These are phyloP conservation scores for Silene coronaria DNA, from an alignment of 179 eudicot species.

Conservation along the genomic window DNA sequence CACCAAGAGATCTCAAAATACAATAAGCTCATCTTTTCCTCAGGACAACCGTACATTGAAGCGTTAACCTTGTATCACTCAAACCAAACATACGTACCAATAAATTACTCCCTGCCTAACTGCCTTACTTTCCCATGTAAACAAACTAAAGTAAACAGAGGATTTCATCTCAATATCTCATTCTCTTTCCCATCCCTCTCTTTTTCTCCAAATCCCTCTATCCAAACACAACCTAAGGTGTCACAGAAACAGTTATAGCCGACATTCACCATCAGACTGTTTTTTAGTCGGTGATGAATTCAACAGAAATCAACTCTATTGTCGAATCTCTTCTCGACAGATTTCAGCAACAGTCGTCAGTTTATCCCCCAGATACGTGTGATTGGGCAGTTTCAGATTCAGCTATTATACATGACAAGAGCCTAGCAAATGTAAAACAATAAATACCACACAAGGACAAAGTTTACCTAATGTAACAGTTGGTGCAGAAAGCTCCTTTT, in stretches of 20 bases:
- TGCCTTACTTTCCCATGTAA: too few species aligned
- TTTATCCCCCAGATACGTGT: not conserved
- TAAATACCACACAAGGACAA: not conserved
- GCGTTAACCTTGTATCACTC: too few species aligned
- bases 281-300: not conserved
- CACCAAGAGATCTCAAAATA: too few species aligned
- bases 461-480: constrained; percentile 63
- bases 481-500: constrained; percentile 66
- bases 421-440: not conserved
- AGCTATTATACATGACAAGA: not conserved
- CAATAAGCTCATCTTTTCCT: too few species aligned
- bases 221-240: not conserved
- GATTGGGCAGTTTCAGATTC: not conserved
- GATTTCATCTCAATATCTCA: too few species aligned
- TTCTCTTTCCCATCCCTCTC: too few species aligned
- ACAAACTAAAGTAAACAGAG: too few species aligned
- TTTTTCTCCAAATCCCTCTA: too few species aligned
- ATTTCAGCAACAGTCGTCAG: not conserved
- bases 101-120: too few species aligned
- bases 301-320: not conserved
- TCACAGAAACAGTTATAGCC: not conserved
- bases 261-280: not conserved
- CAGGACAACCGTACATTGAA: too few species aligned
- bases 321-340: not conserved
- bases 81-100: too few species aligned